A percentile compares a stretch with the other conserved stretches of the same genome.
Conservation (phyloP, 2,329 filamentous ascomycete genomes). For the Phoma sp. region DNA sequence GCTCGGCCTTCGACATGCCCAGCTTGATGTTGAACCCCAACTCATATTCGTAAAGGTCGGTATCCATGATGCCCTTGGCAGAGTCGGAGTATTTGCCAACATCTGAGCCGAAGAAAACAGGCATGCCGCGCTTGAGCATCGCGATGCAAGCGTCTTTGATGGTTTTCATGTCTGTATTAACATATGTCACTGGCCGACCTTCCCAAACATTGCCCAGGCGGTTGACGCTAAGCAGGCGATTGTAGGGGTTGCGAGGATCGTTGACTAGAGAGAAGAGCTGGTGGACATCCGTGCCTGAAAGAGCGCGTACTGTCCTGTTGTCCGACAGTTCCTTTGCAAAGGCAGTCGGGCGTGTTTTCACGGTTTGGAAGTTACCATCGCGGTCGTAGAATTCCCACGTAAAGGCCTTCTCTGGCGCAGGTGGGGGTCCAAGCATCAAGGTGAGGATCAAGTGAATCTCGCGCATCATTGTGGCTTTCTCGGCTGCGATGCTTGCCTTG, state of each 20-base stretch:
- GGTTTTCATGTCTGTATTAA: conserved; percentile 77
- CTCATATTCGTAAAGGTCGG: conserved; percentile 76
- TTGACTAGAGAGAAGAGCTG: conserved; percentile 82
- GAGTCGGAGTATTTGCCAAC: conserved; percentile 82
- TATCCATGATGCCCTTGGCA: conserved; percentile 77
- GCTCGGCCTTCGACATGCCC: conserved; percentile 76
- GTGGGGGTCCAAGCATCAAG: conserved; percentile 80
- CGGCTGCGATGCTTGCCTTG: conserved; percentile 52
- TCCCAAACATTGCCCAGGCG: conserved; percentile 83
- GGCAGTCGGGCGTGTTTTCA: conserved; percentile 70
- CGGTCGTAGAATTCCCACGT: conserved; percentile 81
- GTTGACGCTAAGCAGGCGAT: conserved; percentile 75
- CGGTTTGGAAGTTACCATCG: conserved; percentile 66
- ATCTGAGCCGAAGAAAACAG: conserved; percentile 88
- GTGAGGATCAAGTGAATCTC: conserved; percentile 84
- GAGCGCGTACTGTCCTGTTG: conserved; percentile 63
- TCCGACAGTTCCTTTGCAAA: conserved; percentile 75
- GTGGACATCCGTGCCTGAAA: conserved; percentile 65
- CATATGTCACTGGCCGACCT: conserved; percentile 76
- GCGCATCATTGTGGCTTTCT: conserved; percentile 77
- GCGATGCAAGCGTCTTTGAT: conserved; percentile 77
- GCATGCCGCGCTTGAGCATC: conserved; percentile 79
- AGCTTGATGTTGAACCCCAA: conserved; percentile 82
- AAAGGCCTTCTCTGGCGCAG: conserved; percentile 71
- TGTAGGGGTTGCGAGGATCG: conserved; percentile 79